Evolutionary conservation across 2,329 filamentous ascomycete species (phyloP).

Genomic region (Arthroderma uncinatum): DNA sequence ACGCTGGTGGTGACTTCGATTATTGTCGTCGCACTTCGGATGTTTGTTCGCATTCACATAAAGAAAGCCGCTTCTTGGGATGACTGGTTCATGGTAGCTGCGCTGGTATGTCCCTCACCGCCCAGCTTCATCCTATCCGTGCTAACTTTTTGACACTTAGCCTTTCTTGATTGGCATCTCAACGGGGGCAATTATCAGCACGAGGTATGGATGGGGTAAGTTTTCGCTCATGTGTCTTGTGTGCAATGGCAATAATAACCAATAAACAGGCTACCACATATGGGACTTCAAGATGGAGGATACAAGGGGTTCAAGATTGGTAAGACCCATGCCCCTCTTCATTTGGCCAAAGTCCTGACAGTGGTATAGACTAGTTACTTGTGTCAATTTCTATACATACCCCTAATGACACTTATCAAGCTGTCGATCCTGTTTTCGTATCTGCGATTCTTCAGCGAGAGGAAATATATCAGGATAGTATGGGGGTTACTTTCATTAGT

Average conservation of each 20-base stretch:
- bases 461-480: conserved; percentile 6
- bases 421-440: conserved; percentile 15
- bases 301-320: too few species aligned
- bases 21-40: conserved; percentile 16
- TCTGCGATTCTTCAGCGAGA: conserved; percentile 8
- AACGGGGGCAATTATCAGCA: conserved; percentile 11
- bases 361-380: conserved; percentile 15
- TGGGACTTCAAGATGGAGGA: conserved; percentile 16
- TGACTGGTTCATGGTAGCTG: conserved; percentile 16
- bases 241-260: too few species aligned
- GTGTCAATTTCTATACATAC: conserved; percentile 11
- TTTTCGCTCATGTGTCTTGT: neutral
- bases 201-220: conserved; percentile 15
- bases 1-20: conserved; percentile 17
- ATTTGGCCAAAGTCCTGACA: too few species aligned
- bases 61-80: conserved; percentile 14
- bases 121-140: too few species aligned
- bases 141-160: too few species aligned
- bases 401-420: conserved; percentile 13
- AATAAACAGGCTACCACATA: conserved; percentile 15
- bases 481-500: too few species aligned
- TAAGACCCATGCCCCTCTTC: too few species aligned
- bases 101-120: conserved; percentile 15
- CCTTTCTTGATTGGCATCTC: conserved; percentile 10
- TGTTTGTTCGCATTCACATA: conserved; percentile 14